A percentile compares a stretch with the other conserved stretches of the same genome.
These are phyloP conservation scores for Physcia stellaris DNA, from an alignment of 495 filamentous ascomycete genomes.

Conservation along the genomic window DNA sequence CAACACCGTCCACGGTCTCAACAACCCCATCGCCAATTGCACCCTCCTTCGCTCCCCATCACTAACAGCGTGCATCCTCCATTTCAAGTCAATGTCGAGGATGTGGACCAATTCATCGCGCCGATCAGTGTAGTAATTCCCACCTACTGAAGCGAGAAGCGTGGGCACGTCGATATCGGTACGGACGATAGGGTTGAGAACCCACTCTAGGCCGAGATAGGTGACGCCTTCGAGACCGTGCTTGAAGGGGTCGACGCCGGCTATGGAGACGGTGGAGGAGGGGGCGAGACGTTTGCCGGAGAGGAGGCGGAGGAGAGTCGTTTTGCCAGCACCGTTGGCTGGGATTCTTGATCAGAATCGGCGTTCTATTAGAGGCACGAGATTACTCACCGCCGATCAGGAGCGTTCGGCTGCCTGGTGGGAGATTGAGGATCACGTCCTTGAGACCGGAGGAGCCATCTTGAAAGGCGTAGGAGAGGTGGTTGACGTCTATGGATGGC, in stretches of 20 bases:
- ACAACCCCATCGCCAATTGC: slow-evolving; percentile 88
- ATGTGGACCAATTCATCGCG: slow-evolving; percentile 77
- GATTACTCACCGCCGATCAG: slow-evolving; percentile 64
- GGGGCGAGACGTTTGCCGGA: slow-evolving; percentile 92
- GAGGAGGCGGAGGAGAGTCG: slow-evolving; percentile 78
- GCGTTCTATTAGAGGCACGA: neutral
- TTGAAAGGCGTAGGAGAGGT: slow-evolving; percentile 81
- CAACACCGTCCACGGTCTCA: slow-evolving; percentile 85
- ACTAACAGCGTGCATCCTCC: slow-evolving; percentile 89
- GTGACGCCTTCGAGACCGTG: slow-evolving; percentile 80
- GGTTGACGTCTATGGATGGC: slow-evolving; percentile 51
- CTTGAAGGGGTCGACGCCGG: slow-evolving; percentile 81
- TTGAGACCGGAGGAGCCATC: slow-evolving; percentile 62
- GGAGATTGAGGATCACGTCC: slow-evolving; percentile 59
- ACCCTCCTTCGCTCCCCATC: slow-evolving; percentile 88
- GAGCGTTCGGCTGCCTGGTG: slow-evolving; percentile 71
- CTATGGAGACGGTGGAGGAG: slow-evolving; percentile 51
- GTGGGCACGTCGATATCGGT: slow-evolving; percentile 86
- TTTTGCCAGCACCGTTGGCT: slow-evolving; percentile 97
- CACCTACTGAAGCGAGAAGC: slow-evolving; percentile 73
- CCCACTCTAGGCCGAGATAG: slow-evolving; percentile 96
- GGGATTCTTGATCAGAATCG: slow-evolving; percentile 6
- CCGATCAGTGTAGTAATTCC: slow-evolving; percentile 63
- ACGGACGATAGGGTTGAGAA: slow-evolving; percentile 91
- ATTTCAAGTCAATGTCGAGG: slow-evolving; percentile 79